These are phyloP conservation scores for Tricholoma flavovirens DNA, from an alignment of 768 basidiomycete genomes.

Conservation along the genomic window DNA sequence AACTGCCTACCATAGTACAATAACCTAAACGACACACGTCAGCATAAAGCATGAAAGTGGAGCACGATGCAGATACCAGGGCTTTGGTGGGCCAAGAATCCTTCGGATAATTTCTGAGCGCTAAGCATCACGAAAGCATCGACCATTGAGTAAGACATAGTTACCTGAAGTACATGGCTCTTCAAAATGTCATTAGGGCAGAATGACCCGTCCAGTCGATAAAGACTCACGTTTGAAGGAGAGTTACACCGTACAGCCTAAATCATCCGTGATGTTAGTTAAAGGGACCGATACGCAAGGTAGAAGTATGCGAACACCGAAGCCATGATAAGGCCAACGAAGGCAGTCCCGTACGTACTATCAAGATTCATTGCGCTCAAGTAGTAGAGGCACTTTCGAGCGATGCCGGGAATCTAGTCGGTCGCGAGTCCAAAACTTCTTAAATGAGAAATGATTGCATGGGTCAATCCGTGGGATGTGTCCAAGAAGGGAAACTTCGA, in stretches of 20 bases:
- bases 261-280: neutral
- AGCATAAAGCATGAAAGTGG: neutral
- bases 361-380: conserved; percentile 16
- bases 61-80: conserved; percentile 25
- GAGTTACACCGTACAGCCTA: conserved; percentile 44
- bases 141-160: neutral
- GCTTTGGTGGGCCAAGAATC: conserved; percentile 34
- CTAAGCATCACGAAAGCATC: neutral
- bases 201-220: neutral
- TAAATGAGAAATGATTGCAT: neutral
- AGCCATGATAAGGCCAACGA: conserved; percentile 38
- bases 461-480: neutral
- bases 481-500: too few species aligned
- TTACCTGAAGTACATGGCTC: conserved; percentile 40
- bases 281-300: conserved; percentile 1
- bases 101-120: conserved; percentile 31
- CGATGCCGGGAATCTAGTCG: neutral
- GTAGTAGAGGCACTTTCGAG: neutral
- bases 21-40: conserved; percentile 22
- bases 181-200: conserved; percentile 11
- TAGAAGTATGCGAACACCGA: conserved; percentile 31
- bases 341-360: conserved; percentile 38
- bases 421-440: neutral
- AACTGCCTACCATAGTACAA: conserved; percentile 27
- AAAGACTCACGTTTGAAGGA: conserved; percentile 35